Evolutionary conservation across 2,329 filamentous ascomycete species (phyloP).

Genomic region (Colletotrichum sp.): DNA sequence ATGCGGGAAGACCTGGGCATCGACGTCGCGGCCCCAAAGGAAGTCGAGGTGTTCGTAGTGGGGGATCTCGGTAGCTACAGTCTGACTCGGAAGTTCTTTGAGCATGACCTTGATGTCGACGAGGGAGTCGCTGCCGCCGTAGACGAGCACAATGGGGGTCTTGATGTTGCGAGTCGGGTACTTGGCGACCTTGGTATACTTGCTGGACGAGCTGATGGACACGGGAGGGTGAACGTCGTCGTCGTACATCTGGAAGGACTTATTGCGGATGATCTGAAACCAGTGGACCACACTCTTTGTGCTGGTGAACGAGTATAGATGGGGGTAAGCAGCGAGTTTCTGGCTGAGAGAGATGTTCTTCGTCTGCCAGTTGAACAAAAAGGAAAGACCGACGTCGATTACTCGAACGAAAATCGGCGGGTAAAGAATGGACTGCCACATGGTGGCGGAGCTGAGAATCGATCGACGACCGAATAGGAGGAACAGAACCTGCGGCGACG

Average conservation of each 20-base stretch:
- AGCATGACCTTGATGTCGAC: slow-evolving; percentile 95
- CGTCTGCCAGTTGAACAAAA: slow-evolving; percentile 90
- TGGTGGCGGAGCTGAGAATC: slow-evolving; percentile 89
- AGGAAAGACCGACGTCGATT: slow-evolving; percentile 81
- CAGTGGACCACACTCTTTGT: slow-evolving; percentile 98
- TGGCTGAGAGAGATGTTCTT: slow-evolving; percentile 84
- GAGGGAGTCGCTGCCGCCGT: slow-evolving; percentile 90
- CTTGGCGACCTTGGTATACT: slow-evolving; percentile 95
- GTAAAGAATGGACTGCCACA: slow-evolving; percentile 97
- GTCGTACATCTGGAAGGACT: slow-evolving; percentile 98
- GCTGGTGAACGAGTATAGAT: slow-evolving; percentile 95
- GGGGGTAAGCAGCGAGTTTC: slow-evolving; percentile 93
- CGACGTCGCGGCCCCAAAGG: slow-evolving; percentile 87
- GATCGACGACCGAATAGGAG: slow-evolving; percentile 90
- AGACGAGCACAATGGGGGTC: slow-evolving; percentile 91
- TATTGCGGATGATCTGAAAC: slow-evolving; percentile 98
- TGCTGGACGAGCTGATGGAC: slow-evolving; percentile 70
- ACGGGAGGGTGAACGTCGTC: slow-evolving; percentile 86
- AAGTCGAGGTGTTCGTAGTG: slow-evolving; percentile 98
- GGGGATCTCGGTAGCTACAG: slow-evolving; percentile 82
- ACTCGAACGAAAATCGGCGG: slow-evolving; percentile 89
- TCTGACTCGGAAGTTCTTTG: slow-evolving; percentile 82
- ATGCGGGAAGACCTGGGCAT: slow-evolving; percentile 84
- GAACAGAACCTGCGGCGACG: slow-evolving; percentile 90
- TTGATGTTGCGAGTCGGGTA: slow-evolving; percentile 98